Evolutionary conservation across 768 basidiomycete genomes (phyloP), one percentile per base, ranked within the genome.

Genomic region (Suillus alpinus): DNA sequence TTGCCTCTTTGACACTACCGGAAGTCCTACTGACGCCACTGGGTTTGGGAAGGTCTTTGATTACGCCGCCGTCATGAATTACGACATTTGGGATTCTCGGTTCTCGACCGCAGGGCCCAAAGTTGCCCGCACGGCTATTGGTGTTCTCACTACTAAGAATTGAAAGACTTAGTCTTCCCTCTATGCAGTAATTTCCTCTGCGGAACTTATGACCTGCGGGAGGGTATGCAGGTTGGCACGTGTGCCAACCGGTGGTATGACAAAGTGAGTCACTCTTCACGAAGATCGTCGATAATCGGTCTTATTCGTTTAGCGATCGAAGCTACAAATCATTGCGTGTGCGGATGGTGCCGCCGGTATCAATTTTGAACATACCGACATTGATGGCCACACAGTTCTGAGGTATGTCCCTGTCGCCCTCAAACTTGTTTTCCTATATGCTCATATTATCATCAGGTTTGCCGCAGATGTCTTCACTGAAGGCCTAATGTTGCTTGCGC

Each of bases 291-390:
- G 18, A 32, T 37, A 4, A 18, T 8, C 34, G 20, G 62, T 57
- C n/a, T 9, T 20, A 7, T 37, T 29, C 13, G 16, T 18, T 4
- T 2, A 59, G 4, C 6, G 29, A 13, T 6, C 49, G 39, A 43
- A 95, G 92, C 84, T 98, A 41, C 96, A 99, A 80, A 97, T 99
- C 68, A 98, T 99, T 65, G 91, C 98, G 9, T 91, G 89, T 59
- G 89, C 90, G 0, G 92, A 97, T 72, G 96, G 96, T 4, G 85
- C 94, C 3, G 94, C 96, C 0, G 96, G 96, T 2, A 95, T 99
- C 76, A 98, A 98, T 75, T 99, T 98, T 69, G 96, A 99, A 70
- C 96, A 99, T 69, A 95, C 94, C 0, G 95, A 94, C 59, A 95
- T 99, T 8, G 96, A 99, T 65, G 96, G 96, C 4, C 95, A 98